phyloP scores from a whole-genome alignment of 805 yeast species.

The Teunomyces atbi region DNA sequence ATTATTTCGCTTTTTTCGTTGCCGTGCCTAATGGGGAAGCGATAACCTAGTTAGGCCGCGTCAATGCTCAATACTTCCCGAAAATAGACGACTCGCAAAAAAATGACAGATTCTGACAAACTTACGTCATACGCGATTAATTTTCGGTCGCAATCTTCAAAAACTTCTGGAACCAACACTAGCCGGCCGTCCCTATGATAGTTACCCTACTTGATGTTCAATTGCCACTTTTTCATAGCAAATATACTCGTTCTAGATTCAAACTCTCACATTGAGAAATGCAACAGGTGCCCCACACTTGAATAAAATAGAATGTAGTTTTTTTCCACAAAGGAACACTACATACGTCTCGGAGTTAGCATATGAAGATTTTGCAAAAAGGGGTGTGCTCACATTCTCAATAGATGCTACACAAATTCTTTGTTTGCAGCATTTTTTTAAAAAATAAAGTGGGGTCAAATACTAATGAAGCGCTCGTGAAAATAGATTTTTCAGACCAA shows the following conservation, averaged over 20 bases:
- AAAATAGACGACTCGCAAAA: neutral
- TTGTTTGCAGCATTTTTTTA: neutral
- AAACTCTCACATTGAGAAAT: neutral
- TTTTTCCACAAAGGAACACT: neutral
- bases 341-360: neutral
- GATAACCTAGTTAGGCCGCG: neutral
- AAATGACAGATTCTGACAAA: neutral
- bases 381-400: neutral
- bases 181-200: neutral
- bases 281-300: neutral
- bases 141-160: neutral
- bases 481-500: neutral
- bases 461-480: neutral
- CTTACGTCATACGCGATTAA: neutral
- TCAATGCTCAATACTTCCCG: neutral
- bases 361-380: neutral
- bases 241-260: neutral
- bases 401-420: neutral
- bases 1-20: neutral
- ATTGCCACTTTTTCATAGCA: neutral
- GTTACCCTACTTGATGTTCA: neutral
- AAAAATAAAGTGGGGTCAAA: slow-evolving; percentile 2
- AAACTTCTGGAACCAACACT: neutral
- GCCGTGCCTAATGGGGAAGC: neutral
- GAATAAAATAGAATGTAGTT: neutral